phyloP scores from a whole-genome alignment of 164 flowering plant genomes.

The Tetrastigma voinierianum region DNA sequence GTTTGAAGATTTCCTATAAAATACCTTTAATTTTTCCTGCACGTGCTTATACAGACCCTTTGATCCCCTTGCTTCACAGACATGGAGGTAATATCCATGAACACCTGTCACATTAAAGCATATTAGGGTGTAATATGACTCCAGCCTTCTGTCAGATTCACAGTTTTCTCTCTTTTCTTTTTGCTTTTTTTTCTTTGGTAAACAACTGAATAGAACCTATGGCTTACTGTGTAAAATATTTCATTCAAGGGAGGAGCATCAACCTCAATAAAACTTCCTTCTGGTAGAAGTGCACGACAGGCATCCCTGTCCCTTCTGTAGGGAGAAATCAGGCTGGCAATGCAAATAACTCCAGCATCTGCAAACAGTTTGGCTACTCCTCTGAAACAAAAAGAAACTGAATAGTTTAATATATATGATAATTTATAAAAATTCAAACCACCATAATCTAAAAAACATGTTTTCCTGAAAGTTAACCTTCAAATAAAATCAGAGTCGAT shows the following conservation, averaged over 20 bases:
- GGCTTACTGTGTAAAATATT: too few relatives aligned
- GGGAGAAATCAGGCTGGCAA: slow-evolving; percentile 80
- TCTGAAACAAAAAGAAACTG: slow-evolving; percentile 28
- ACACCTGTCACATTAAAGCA: too few relatives aligned
- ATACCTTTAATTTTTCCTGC: slow-evolving; percentile 77
- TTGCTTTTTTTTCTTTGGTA: too few relatives aligned
- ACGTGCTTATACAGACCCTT: too few relatives aligned
- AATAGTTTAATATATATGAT: not conserved
- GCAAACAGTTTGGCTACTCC: slow-evolving; percentile 85
- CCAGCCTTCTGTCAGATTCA: too few relatives aligned
- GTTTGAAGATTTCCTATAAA: not conserved
- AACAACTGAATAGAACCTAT: too few relatives aligned
- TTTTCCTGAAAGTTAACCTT: slow-evolving; percentile 38
- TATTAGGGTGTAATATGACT: too few relatives aligned
- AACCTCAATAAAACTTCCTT: slow-evolving; percentile 72
- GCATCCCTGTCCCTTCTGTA: slow-evolving; percentile 71
- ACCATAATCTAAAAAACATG: not conserved
- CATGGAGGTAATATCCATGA: too few relatives aligned
- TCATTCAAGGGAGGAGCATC: slow-evolving; percentile 4
- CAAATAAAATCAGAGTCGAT: too few relatives aligned
- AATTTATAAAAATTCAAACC: too few relatives aligned
- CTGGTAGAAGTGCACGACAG: slow-evolving; percentile 59
- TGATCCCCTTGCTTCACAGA: too few relatives aligned
- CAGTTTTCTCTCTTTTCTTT: too few relatives aligned
- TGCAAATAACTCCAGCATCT: slow-evolving; percentile 79